Base-by-base conservation (phyloP, 2,329 filamentous ascomycete species). In the Penicillium janthinellum region DNA sequence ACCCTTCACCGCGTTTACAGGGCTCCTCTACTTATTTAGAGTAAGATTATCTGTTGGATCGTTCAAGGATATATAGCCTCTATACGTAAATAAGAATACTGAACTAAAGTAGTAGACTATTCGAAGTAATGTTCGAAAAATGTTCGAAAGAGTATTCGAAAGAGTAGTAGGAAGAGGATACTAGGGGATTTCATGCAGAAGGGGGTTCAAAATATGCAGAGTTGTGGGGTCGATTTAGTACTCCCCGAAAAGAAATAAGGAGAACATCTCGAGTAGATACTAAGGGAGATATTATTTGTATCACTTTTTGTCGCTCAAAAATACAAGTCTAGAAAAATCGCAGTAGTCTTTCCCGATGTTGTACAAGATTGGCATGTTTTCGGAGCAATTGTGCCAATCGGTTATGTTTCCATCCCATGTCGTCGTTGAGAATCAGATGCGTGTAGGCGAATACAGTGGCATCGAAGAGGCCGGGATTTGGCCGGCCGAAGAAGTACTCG, bases 371-470 rank as follows among this genome's bases (percentile, higher is more conserved):
- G 6, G 80, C 79, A 67, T 86, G 84, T 59, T 78, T 79, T 54
- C 73, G 75, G 59, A 96, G 71, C 53, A 84, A 77, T 57, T 83
- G 81, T 14, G 75, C 80, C 54, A 96, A 77, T 55, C 81, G 79
- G 61, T 82, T 83, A 58, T 90, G 86, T 59, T 79, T 80, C 90
- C 90, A 93, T 1, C 77, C 80, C 64, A 92, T 70, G 1, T 69
- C 70, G 37, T 87, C 82, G 60, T 90, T 86, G 54, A 96, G 77
- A 54, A 98, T 80, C 53, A 96, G 79, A 74, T 96, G 87, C 0
- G 91, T 93, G 75, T 97, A 99, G 3, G 92, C 88, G 77, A 97
- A 98, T 2, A 98, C 86, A 56, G 86, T 87, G 6, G 94, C 93
- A 77, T 99, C 95, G 67, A 98, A 94, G 25, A 94, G 71, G 0